Evolutionary conservation across 2,329 filamentous ascomycete species (phyloP), one percentile per base, ranked within the genome.

Genomic region (Aspergillus sp.): DNA sequence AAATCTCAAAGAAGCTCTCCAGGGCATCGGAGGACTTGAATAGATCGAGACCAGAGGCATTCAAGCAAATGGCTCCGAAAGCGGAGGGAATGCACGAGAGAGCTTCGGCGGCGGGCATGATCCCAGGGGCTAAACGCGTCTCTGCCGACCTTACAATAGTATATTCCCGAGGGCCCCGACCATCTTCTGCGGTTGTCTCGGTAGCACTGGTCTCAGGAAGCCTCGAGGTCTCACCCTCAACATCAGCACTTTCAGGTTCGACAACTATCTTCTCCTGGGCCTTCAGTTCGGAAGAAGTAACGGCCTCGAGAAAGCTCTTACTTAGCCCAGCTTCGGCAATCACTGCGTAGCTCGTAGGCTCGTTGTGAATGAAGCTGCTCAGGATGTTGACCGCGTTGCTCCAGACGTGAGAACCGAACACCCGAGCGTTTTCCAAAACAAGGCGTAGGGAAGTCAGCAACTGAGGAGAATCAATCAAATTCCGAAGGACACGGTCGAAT

Each of bases 311-410:
- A 60, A 97, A 90, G 55, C 88, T 91, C 72, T 90, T 90, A 70
- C 95, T 93, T 68, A 99, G 84, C 21, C 92, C 92, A 54, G 95
- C 94, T 78, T 99, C 95, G 13, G 91, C 92, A 65, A 99, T 95
- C 23, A 97, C 92, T 28, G 92, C 90, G 74, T 97, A 99, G 75
- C 95, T 99, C 0, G 95, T 99, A 0, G 95, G 95, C 71, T 99
- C 95, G 72, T 98, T 97, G 78, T 99, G 96, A 69, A 99, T 96
- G 76, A 99, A 99, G 69, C 92, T 94, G 72, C 91, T 95, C 54
- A 99, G 81, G 59, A 97, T 94, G 57, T 89, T 93, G 63, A 97
- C 91, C 6, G 92, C 90, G 73, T 93, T 93, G 52, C 92, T 97
- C 95, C 95, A 99, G 5, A 98, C 92, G 61, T 95, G 89, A 2